phyloP scores from a whole-genome alignment of 139 green algal species.

The Monoraphidium neglectum region DNA sequence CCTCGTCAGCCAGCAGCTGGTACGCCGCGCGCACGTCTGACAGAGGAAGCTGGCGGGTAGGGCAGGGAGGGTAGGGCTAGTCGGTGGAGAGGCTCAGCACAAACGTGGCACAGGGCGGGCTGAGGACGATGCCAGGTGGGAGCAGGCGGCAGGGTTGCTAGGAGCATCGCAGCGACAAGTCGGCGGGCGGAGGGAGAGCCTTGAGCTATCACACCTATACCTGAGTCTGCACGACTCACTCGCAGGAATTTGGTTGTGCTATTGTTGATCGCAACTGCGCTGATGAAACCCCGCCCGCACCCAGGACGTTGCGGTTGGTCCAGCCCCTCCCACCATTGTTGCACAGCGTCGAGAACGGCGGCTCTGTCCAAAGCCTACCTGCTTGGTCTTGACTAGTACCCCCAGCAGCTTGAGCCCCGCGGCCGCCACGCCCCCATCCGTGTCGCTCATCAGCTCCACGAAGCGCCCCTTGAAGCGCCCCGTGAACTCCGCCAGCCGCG shows the following conservation, averaged over 20 bases:
- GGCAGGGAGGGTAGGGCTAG: neutral
- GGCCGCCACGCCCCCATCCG: conserved; percentile 79
- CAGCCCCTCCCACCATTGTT: too few species aligned
- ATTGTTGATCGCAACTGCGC: too few species aligned
- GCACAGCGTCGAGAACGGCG: too few species aligned
- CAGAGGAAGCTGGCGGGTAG: neutral
- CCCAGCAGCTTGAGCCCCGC: conserved; percentile 70
- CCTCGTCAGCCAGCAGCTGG: conserved; percentile 59
- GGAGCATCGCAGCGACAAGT: neutral
- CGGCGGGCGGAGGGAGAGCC: too few species aligned
- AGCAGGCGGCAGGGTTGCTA: neutral
- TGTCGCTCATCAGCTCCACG: conserved; percentile 82
- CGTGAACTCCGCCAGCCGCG: conserved; percentile 72
- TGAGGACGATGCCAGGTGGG: neutral
- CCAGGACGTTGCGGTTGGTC: too few species aligned
- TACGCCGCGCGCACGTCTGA: conserved; percentile 40
- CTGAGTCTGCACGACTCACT: too few species aligned
- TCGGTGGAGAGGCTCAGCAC: neutral
- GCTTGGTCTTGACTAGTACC: conserved; percentile 42
- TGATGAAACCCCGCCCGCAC: too few species aligned
- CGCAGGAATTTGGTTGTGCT: too few species aligned
- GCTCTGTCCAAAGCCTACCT: conserved; percentile 17
- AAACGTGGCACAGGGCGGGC: neutral
- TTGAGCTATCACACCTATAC: too few species aligned
- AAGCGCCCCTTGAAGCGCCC: conserved; percentile 81